Evolutionary conservation across 2,329 filamentous ascomycete genomes (phyloP).

Genomic region (Fusarium compactum): DNA sequence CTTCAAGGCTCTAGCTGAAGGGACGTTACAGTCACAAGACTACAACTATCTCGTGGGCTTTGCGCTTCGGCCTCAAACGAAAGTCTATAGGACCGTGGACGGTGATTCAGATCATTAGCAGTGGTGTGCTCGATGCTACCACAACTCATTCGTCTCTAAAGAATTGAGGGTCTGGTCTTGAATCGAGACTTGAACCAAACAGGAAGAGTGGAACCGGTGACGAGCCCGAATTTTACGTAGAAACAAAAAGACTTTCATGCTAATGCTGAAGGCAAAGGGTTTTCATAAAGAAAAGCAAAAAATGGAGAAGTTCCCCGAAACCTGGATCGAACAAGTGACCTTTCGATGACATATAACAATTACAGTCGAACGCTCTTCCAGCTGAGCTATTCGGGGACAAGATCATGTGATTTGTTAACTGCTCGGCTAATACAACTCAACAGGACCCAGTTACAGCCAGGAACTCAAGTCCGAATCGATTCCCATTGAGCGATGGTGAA

Average conservation of each 20-base stretch:
- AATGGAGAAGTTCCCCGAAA: slow-evolving; percentile 9
- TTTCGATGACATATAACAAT: slow-evolving; percentile 23
- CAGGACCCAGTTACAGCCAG: too few species aligned
- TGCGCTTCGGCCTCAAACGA: neutral
- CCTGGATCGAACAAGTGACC: slow-evolving; percentile 27
- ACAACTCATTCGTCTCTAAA: too few species aligned
- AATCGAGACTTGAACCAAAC: too few species aligned
- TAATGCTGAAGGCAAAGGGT: fast-evolving
- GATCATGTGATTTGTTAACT: neutral
- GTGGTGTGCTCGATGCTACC: too few species aligned
- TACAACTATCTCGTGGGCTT: neutral
- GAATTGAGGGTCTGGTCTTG: too few species aligned
- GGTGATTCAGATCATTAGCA: too few species aligned
- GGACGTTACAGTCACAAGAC: neutral
- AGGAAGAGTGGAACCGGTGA: too few species aligned
- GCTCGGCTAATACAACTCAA: fast-evolving
- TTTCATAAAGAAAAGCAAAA: neutral
- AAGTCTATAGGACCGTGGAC: too few species aligned
- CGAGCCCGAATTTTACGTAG: too few species aligned
- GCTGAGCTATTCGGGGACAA: slow-evolving; percentile 22
- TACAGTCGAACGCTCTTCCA: slow-evolving; percentile 27
- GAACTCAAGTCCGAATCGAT: too few species aligned
- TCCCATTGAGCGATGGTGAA: too few species aligned
- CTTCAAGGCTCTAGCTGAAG: neutral
- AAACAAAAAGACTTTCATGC: too few species aligned